Evolutionary conservation across 257 asterid genomes (phyloP).

Genomic region (Hygrophila difformis): DNA sequence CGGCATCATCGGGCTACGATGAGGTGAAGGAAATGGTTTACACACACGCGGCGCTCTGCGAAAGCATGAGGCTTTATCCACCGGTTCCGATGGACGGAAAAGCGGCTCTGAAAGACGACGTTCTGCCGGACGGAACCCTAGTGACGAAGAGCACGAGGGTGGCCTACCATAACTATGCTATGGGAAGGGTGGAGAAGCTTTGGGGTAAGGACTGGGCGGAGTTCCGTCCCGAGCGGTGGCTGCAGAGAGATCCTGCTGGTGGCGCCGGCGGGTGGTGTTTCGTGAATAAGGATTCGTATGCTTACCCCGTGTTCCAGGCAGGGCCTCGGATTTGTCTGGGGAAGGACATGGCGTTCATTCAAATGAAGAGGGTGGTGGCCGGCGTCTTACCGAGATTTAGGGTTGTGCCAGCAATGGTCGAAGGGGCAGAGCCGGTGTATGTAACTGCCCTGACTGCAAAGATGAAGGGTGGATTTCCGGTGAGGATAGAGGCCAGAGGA

Average conservation of each 20-base stretch:
- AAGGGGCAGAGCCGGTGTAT: no score
- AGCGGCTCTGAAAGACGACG: slow-evolving; percentile 23
- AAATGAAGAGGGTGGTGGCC: no score
- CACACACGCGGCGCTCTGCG: slow-evolving; percentile 38
- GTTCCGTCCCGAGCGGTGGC: slow-evolving; percentile 27
- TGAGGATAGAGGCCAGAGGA: no score
- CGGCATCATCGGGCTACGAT: slow-evolving; percentile 20
- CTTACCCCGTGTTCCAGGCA: slow-evolving; percentile 31
- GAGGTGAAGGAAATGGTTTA: slow-evolving; percentile 42
- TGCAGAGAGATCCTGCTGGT: slow-evolving; percentile 12
- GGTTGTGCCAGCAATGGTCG: slow-evolving; percentile 19
- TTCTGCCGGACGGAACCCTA: slow-evolving; percentile 32
- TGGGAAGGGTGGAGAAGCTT: slow-evolving; percentile 26
- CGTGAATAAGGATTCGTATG: slow-evolving; percentile 14
- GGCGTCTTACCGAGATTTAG: slow-evolving; percentile 18
- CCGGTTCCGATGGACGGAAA: slow-evolving; percentile 35
- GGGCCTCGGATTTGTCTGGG: slow-evolving; percentile 28
- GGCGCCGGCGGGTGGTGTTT: slow-evolving; percentile 17
- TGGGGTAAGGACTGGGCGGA: slow-evolving; percentile 28
- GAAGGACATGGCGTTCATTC: no score
- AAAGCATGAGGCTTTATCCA: slow-evolving; percentile 46
- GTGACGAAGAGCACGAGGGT: slow-evolving; percentile 20
- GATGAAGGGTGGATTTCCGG: no score
- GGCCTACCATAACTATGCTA: slow-evolving; percentile 20
- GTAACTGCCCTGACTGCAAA: no score